Evolutionary conservation across 805 yeast genomes (phyloP).

Genomic region (Blastobotrys attinorum): DNA sequence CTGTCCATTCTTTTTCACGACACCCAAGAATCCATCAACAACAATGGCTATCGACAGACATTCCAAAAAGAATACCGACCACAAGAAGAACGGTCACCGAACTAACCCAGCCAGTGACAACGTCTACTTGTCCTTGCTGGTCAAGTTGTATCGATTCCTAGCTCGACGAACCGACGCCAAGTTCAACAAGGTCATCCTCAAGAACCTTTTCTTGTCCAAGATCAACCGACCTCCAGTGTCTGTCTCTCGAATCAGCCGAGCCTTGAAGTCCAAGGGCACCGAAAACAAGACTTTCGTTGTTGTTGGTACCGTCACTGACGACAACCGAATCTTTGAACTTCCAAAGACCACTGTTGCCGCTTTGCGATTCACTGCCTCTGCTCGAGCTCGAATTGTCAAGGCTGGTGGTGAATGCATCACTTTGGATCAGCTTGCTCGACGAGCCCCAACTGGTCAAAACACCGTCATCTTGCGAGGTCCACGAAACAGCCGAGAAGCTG

Average conservation of each 20-base stretch:
- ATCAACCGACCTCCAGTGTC: slow-evolving; percentile 99
- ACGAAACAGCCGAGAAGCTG: slow-evolving; percentile 98
- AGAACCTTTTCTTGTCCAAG: slow-evolving; percentile 93
- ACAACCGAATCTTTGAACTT: slow-evolving; percentile 84
- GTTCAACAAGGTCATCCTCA: slow-evolving; percentile 97
- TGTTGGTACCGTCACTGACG: slow-evolving; percentile 99
- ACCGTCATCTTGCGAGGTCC: slow-evolving; percentile 98
- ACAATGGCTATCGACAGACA: not conserved
- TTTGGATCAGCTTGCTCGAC: slow-evolving; percentile 96
- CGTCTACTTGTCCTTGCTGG: slow-evolving; percentile 96
- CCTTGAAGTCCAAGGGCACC: slow-evolving; percentile 76
- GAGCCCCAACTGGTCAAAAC: slow-evolving; percentile 99
- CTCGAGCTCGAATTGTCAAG: slow-evolving; percentile 93
- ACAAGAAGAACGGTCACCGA: slow-evolving; percentile 93
- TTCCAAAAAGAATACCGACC: slow-evolving; percentile 55
- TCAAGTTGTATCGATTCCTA: slow-evolving; percentile 96
- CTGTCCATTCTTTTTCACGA: not conserved
- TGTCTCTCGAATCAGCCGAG: slow-evolving; percentile 81
- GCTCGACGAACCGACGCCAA: slow-evolving; percentile 98
- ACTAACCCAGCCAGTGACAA: slow-evolving; percentile 99
- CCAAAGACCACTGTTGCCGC: slow-evolving; percentile 99
- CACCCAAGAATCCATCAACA: not conserved
- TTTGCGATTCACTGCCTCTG: slow-evolving; percentile 98
- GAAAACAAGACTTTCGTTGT: slow-evolving; percentile 89
- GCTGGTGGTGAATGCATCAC: slow-evolving; percentile 99